phyloP scores from a whole-genome alignment of 768 basidiomycete species.

The Mycena epipterygia region DNA sequence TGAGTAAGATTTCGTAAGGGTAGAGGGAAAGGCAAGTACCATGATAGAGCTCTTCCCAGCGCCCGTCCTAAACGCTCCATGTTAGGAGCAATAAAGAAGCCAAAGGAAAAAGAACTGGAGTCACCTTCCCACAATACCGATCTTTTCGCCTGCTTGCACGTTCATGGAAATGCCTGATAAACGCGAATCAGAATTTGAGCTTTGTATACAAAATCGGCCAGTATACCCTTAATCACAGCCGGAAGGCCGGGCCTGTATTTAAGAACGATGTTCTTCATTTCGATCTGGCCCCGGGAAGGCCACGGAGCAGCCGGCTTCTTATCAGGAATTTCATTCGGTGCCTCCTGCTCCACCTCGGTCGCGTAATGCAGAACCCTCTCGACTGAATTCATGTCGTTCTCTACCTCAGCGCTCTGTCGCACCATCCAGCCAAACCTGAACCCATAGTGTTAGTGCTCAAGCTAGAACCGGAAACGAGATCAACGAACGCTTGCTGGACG shows the following conservation, averaged over 20 bases:
- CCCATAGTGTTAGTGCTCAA: neutral
- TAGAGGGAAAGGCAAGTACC: slow-evolving; percentile 46
- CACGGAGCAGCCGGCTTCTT: slow-evolving; percentile 72
- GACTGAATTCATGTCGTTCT: slow-evolving; percentile 95
- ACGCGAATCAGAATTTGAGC: neutral
- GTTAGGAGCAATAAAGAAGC: slow-evolving; percentile 1
- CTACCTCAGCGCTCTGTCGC: slow-evolving; percentile 85
- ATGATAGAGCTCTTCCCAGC: slow-evolving; percentile 94
- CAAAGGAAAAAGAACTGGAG: slow-evolving; percentile 8
- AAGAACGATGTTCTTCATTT: slow-evolving; percentile 82
- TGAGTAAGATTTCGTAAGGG: slow-evolving; percentile 41
- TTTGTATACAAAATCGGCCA: neutral
- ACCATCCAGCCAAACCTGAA: slow-evolving; percentile 81
- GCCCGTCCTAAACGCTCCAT: slow-evolving; percentile 68
- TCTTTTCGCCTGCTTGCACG: slow-evolving; percentile 83
- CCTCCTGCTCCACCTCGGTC: slow-evolving; percentile 85
- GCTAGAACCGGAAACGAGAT: neutral
- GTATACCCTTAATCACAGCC: slow-evolving; percentile 79
- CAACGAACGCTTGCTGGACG: slow-evolving; percentile 74
- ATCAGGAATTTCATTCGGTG: slow-evolving; percentile 75
- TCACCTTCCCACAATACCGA: slow-evolving; percentile 86
- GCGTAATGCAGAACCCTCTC: slow-evolving; percentile 90
- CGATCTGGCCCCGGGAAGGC: slow-evolving; percentile 82
- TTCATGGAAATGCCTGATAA: slow-evolving; percentile 71
- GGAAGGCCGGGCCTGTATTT: slow-evolving; percentile 92